Base-by-base conservation (phyloP, 1,284 basidiomycete species). In the Malassezia slooffiae region DNA sequence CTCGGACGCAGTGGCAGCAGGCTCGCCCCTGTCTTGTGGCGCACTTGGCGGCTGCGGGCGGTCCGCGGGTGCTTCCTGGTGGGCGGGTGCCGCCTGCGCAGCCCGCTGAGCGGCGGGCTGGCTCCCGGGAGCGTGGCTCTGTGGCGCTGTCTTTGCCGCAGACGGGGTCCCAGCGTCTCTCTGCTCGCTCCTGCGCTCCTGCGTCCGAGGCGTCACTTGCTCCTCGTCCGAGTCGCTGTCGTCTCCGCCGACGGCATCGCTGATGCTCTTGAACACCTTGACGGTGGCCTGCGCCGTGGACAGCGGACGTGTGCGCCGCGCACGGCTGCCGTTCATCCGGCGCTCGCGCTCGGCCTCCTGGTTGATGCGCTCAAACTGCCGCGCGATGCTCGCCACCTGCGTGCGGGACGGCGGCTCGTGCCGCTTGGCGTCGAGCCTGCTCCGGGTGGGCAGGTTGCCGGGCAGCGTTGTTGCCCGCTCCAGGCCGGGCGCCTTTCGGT, bases 161-260 rank as follows among this genome's bases (percentile, higher is more conserved):
- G n/a, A n/a, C n/a, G n/a, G n/a, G n/a, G n/a, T n/a, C n/a, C n/a
- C n/a, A n/a, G n/a, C n/a, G n/a, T n/a, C n/a, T n/a, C n/a, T n/a
- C n/a, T n/a, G n/a, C n/a, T n/a, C n/a, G n/a, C n/a, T n/a, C n/a
- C n/a, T n/a, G n/a, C n/a, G n/a, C n/a, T n/a, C n/a, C n/a, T n/a
- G n/a, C n/a, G n/a, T n/a, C n/a, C n/a, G n/a, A n/a, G n/a, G n/a
- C n/a, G n/a, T n/a, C n/a, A n/a, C n/a, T n/a, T n/a, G n/a, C n/a
- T 44, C 42, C 28, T 36, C 33, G 11, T 57, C 58, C 4, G 43
- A 23, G 29, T 62, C 59, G 47, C 55, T 57, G 37, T 68, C 65
- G 23, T 90, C 84, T 60, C 93, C 89, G 47, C 79, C 78, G 59
- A 95, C 85, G 0, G 86, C 90, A 60, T 95, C 89, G 61, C 85